These are phyloP conservation scores for Pichia sp. DNA, from an alignment of 1,139 yeast genomes.

Conservation along the genomic window DNA sequence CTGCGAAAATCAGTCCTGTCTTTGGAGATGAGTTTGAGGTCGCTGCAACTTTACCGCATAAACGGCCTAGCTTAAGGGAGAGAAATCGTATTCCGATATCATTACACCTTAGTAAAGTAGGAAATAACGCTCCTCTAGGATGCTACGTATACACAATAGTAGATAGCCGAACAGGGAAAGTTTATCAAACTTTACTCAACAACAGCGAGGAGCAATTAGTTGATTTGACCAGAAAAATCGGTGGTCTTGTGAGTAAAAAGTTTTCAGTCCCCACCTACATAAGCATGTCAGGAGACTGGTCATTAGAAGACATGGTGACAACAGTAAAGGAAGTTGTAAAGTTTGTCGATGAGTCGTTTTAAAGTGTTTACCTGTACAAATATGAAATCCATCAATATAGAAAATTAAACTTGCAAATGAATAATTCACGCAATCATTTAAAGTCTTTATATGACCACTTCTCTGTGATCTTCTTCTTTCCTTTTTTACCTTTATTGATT, in stretches of 20 bases:
- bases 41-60: constrained; percentile 28
- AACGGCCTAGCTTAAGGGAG: constrained; percentile 19
- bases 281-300: constrained; percentile 33
- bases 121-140: constrained; percentile 31
- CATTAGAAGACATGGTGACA: constrained; percentile 27
- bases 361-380: background rate
- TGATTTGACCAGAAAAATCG: constrained; percentile 36
- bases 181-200: constrained; percentile 36
- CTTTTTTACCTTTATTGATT: constrained; percentile 59
- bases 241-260: constrained; percentile 34
- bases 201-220: constrained; percentile 34
- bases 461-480: constrained; percentile 72
- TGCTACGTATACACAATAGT: constrained; percentile 34
- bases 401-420: background rate
- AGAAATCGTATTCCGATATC: constrained; percentile 34
- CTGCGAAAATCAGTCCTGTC: constrained; percentile 27
- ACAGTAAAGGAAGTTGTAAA: constrained; percentile 25
- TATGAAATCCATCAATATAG: background rate
- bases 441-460: constrained; percentile 92
- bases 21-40: constrained; percentile 34
- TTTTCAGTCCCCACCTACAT: constrained; percentile 37
- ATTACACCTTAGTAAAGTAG: constrained; percentile 31
- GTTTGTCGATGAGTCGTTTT: constrained; percentile 23
- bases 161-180: constrained; percentile 20
- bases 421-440: constrained; percentile 38